These are phyloP conservation scores for Terfezia boudieri DNA, from an alignment of 495 filamentous ascomycete species.

Conservation along the genomic window DNA sequence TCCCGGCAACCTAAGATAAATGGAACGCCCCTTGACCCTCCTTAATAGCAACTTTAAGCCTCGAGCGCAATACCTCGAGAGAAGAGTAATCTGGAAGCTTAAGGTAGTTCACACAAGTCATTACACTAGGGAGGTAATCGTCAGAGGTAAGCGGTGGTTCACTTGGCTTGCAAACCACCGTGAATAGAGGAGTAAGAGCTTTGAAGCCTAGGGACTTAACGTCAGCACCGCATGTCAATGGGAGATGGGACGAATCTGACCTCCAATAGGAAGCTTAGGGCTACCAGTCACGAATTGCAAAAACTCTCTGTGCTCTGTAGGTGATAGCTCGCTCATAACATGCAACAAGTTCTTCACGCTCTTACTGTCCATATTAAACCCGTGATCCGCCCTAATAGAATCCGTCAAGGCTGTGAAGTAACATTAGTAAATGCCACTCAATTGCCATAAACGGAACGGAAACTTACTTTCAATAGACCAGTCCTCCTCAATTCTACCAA, in stretches of 20 bases:
- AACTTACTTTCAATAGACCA: conserved; percentile 90
- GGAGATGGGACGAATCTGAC: conserved; percentile 29
- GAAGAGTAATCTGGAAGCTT: conserved; percentile 91
- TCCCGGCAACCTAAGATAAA: conserved; percentile 37
- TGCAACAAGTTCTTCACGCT: conserved; percentile 87
- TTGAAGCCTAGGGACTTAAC: conserved; percentile 53
- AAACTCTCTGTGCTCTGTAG: conserved; percentile 69
- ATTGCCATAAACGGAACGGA: neutral
- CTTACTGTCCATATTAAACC: conserved; percentile 97
- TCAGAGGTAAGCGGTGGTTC: conserved; percentile 87
- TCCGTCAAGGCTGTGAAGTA: conserved; percentile 59
- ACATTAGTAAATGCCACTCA: conserved; percentile 7
- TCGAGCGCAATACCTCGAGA: conserved; percentile 49
- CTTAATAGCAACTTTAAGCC: conserved; percentile 64
- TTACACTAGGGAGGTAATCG: conserved; percentile 93
- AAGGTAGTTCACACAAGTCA: conserved; percentile 99
- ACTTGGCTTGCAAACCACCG: conserved; percentile 93
- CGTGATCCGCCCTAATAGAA: conserved; percentile 98
- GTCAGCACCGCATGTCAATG: conserved; percentile 4
- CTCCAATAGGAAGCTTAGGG: conserved; percentile 94
- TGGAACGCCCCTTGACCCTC: conserved; percentile 99
- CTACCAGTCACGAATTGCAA: conserved; percentile 97
- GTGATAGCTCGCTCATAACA: conserved; percentile 71
- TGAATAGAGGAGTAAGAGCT: conserved; percentile 89
- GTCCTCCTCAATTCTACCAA: conserved; percentile 85